A percentile compares a stretch with the other conserved stretches of the same genome.
phyloP scores from a whole-genome alignment of 139 green algal species.

The Auxenochlorella protothecoides region DNA sequence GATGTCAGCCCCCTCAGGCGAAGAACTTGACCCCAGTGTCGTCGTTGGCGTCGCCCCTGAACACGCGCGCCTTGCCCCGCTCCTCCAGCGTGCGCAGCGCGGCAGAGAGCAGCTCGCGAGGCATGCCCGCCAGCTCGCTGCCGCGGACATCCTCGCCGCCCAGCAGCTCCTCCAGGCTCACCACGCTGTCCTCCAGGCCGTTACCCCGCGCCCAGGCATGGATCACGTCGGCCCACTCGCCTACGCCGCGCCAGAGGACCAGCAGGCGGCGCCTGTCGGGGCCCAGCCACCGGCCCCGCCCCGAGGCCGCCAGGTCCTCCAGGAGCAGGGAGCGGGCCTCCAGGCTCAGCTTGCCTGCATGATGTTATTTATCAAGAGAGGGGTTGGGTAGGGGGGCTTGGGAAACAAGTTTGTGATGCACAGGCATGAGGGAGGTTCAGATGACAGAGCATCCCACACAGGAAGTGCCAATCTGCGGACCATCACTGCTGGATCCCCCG shows the following conservation, averaged over 20 bases:
- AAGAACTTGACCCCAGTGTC: slow-evolving; percentile 70
- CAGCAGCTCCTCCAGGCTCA: slow-evolving; percentile 43
- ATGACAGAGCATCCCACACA: no score
- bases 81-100: slow-evolving; percentile 46
- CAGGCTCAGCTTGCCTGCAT: slow-evolving; percentile 39
- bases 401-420: no score
- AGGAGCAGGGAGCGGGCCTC: slow-evolving; percentile 39
- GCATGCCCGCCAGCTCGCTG: slow-evolving; percentile 51
- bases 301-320: slow-evolving; percentile 34
- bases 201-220: slow-evolving; percentile 29
- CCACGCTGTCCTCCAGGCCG: slow-evolving; percentile 47
- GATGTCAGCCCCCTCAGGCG: background rate
- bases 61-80: slow-evolving; percentile 51
- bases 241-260: slow-evolving; percentile 42
- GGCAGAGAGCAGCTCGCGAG: slow-evolving; percentile 42
- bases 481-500: no score
- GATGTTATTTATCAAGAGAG: background rate
- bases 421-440: no score
- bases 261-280: slow-evolving; percentile 30
- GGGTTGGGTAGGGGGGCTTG: background rate
- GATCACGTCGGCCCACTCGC: slow-evolving; percentile 44
- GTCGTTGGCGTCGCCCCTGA: slow-evolving; percentile 41
- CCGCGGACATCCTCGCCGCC: slow-evolving; percentile 41
- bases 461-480: no score
- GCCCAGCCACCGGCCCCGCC: slow-evolving; percentile 44